A percentile compares a stretch with the other conserved stretches of the same genome.
These are phyloP conservation scores for Rhododendron ferrugineum DNA, from an alignment of 148 eudicot species.

Conservation along the genomic window DNA sequence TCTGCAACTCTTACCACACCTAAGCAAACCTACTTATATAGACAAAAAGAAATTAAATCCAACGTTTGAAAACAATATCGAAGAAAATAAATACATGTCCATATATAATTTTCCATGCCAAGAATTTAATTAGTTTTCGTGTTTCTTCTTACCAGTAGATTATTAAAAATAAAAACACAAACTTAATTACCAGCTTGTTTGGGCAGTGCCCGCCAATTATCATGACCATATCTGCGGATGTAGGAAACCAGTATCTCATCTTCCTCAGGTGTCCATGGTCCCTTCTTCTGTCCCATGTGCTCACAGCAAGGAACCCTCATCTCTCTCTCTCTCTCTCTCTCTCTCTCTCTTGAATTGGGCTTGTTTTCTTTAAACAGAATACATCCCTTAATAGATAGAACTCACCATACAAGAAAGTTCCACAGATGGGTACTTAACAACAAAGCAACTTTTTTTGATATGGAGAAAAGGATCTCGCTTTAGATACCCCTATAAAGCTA, in stretches of 20 bases:
- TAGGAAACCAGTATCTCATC: conserved; percentile 11
- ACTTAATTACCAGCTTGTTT: conserved; percentile 15
- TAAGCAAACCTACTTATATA: neutral
- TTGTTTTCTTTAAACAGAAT: neutral
- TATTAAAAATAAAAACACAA: neutral
- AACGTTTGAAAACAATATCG: neutral
- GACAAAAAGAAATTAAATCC: neutral
- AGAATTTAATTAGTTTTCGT: neutral
- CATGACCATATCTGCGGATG: conserved; percentile 1
- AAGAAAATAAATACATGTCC: neutral
- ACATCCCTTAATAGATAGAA: neutral
- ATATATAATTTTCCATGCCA: neutral
- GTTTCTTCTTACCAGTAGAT: too few species aligned
- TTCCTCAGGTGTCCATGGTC: conserved; percentile 17
- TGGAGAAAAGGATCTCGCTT: neutral
- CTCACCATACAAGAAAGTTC: neutral
- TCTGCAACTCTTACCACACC: conserved; percentile 27
- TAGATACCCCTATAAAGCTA: neutral
- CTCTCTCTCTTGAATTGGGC: neutral
- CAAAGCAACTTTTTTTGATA: neutral
- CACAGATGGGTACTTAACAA: neutral
- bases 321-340: conserved; percentile 18
- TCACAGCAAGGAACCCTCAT: conserved; percentile 19
- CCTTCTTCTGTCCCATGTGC: conserved; percentile 18
- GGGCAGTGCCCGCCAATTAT: conserved; percentile 12